These are phyloP conservation scores for Coprinellus micaceus DNA, from an alignment of 768 basidiomycete species.

Conservation along the genomic window DNA sequence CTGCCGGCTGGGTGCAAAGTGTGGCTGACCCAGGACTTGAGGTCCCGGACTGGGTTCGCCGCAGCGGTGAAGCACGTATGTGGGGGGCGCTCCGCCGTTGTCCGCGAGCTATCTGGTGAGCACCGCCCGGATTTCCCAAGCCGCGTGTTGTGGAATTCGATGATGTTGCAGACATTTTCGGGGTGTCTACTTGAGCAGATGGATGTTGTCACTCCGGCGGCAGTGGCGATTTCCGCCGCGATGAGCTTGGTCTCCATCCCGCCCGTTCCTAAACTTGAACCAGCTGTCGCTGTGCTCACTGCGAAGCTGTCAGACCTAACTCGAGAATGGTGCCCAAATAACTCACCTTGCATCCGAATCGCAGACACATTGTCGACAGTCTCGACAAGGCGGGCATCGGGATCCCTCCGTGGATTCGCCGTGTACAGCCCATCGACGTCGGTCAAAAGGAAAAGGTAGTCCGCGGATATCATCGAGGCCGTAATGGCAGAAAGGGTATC, in stretches of 20 bases:
- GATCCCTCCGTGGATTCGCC: constrained; percentile 90
- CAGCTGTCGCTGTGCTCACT: constrained; percentile 93
- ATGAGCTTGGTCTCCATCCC: constrained; percentile 99
- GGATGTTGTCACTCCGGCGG: constrained; percentile 89
- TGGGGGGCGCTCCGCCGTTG: constrained; percentile 50
- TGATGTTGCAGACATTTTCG: constrained; percentile 70
- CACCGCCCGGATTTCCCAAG: not conserved
- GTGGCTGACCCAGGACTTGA: constrained; percentile 97
- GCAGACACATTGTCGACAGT: constrained; percentile 78
- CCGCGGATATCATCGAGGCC: constrained; percentile 95
- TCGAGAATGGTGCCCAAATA: not conserved
- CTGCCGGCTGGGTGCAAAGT: constrained; percentile 87
- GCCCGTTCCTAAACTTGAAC: constrained; percentile 91
- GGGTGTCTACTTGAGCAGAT: constrained; percentile 84
- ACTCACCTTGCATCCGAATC: constrained; percentile 75
- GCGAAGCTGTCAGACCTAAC: not conserved
- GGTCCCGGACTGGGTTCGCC: constrained; percentile 66
- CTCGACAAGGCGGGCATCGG: constrained; percentile 73
- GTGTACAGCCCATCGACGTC: constrained; percentile 97
- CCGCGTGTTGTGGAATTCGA: constrained; percentile 59
- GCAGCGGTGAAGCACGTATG: constrained; percentile 89
- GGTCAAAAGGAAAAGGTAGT: constrained; percentile 93
- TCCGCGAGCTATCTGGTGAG: constrained; percentile 16
- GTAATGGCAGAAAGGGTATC: constrained; percentile 98
- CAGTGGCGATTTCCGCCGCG: constrained; percentile 95